Percentiles rank a stretch among this genome's conserved stretches.
These are phyloP conservation scores for Hypoxylon sp. DNA, from an alignment of 2,329 filamentous ascomycete genomes.

Conservation along the genomic window DNA sequence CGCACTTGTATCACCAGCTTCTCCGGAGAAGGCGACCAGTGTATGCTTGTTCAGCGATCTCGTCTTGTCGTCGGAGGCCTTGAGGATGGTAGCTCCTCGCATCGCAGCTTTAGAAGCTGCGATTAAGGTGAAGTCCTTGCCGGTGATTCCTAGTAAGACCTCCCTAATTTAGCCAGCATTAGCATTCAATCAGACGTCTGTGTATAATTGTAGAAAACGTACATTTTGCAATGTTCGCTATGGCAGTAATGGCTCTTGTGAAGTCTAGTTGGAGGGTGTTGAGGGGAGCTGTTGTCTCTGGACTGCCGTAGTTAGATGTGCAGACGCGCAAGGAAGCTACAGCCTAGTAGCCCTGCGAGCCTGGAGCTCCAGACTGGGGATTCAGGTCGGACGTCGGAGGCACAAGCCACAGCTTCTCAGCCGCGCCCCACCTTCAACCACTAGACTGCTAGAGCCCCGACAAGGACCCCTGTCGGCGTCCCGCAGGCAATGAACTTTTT, in stretches of 20 bases:
- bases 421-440: conserved; percentile 22
- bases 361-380: conserved; percentile 36
- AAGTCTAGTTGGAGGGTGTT: conserved; percentile 24
- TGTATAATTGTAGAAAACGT: conserved; percentile 2
- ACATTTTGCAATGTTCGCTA: conserved; percentile 36
- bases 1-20: conserved; percentile 93
- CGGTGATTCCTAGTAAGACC: conserved; percentile 96
- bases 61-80: conserved; percentile 97
- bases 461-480: conserved; percentile 43
- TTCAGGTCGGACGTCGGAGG: conserved; percentile 42
- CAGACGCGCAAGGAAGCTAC: conserved; percentile 61
- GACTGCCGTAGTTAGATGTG: conserved; percentile 32
- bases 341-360: conserved; percentile 56
- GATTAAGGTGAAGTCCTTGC: conserved; percentile 99
- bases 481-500: conserved; percentile 46
- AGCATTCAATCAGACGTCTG: conserved; percentile 10
- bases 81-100: conserved; percentile 96
- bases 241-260: conserved; percentile 19
- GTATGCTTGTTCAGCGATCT: conserved; percentile 92
- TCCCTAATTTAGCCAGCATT: conserved; percentile 73
- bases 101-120: conserved; percentile 98
- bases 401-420: conserved; percentile 45
- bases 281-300: conserved; percentile 32
- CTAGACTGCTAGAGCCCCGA: conserved; percentile 20
- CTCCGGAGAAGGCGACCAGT: conserved; percentile 93